A percentile compares a stretch with the other conserved stretches of the same genome.
Conservation (phyloP, 2,329 filamentous ascomycete species). For the Canariomyces notabilis region DNA sequence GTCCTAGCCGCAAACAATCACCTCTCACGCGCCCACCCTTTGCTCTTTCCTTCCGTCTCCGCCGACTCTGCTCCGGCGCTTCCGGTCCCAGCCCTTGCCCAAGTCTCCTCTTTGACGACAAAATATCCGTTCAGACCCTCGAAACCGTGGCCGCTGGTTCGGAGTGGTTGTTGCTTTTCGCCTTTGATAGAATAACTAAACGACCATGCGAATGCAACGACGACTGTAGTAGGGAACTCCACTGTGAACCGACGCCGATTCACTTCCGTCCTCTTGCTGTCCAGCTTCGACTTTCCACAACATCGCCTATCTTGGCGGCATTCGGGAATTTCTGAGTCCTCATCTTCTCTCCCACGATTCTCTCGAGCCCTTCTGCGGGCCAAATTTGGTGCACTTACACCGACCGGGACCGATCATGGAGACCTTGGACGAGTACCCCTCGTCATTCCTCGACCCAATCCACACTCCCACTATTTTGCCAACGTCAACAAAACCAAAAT, state of each 20-base stretch:
- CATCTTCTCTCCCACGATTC: background rate
- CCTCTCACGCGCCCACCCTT: too few relatives aligned
- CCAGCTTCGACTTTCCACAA: background rate
- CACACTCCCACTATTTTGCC: conserved; percentile 24
- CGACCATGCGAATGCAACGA: background rate
- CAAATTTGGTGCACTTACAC: background rate
- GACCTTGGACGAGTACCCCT: background rate
- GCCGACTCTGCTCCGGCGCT: background rate
- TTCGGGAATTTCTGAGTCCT: background rate
- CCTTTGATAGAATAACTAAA: too few relatives aligned
- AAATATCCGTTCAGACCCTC: background rate
- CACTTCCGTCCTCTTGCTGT: too few relatives aligned
- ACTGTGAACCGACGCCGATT: background rate
- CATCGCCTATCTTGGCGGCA: background rate
- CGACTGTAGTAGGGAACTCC: too few relatives aligned
- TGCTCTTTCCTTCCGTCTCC: too few relatives aligned
- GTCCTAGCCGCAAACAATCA: background rate
- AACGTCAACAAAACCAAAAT: conserved; percentile 27
- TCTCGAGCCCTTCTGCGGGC: background rate
- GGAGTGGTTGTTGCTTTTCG: background rate
- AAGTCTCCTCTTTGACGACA: background rate
- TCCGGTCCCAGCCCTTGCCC: background rate
- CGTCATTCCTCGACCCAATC: too few relatives aligned
- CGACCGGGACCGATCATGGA: background rate
- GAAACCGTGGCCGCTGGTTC: background rate